Conservation (phyloP, 2,329 filamentous ascomycete genomes). For the Botryotinia calthae region DNA sequence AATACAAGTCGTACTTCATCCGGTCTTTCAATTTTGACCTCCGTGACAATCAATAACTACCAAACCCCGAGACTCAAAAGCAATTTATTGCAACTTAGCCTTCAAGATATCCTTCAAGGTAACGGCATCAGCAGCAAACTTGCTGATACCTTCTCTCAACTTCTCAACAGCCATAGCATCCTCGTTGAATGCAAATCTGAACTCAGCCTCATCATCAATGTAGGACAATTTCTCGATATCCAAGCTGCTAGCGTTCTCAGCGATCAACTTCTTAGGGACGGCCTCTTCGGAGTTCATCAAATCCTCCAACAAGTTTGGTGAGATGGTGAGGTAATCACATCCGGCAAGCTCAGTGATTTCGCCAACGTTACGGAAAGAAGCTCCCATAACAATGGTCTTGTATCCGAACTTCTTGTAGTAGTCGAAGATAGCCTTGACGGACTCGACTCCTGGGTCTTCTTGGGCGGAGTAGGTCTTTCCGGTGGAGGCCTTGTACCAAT, state of each 20-base stretch:
- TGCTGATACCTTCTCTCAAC: constrained; percentile 98
- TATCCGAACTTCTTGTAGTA: constrained; percentile 99
- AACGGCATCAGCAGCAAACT: constrained; percentile 93
- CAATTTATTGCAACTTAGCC: constrained; percentile 63
- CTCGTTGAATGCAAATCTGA: constrained; percentile 99
- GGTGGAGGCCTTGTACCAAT: constrained; percentile 96
- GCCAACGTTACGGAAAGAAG: constrained; percentile 92
- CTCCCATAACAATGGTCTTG: constrained; percentile 99
- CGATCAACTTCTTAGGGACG: constrained; percentile 91
- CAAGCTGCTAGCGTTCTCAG: constrained; percentile 61
- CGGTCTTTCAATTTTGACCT: constrained; percentile 14
- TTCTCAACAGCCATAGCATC: constrained; percentile 99
- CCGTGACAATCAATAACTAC: constrained; percentile 5
- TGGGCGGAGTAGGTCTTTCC: constrained; percentile 90
- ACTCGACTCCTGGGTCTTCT: constrained; percentile 95
- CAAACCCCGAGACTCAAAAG: not conserved
- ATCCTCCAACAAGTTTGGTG: constrained; percentile 92
- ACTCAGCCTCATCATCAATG: constrained; percentile 81
- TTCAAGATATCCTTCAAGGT: constrained; percentile 91
- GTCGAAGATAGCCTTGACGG: constrained; percentile 93
- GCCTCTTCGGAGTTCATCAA: constrained; percentile 78
- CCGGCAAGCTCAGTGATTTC: constrained; percentile 98
- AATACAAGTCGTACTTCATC: not conserved
- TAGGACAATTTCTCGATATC: constrained; percentile 86
- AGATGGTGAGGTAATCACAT: constrained; percentile 98